Conservation (phyloP, 2,329 filamentous ascomycete species). For the Emmonsia crescens region DNA sequence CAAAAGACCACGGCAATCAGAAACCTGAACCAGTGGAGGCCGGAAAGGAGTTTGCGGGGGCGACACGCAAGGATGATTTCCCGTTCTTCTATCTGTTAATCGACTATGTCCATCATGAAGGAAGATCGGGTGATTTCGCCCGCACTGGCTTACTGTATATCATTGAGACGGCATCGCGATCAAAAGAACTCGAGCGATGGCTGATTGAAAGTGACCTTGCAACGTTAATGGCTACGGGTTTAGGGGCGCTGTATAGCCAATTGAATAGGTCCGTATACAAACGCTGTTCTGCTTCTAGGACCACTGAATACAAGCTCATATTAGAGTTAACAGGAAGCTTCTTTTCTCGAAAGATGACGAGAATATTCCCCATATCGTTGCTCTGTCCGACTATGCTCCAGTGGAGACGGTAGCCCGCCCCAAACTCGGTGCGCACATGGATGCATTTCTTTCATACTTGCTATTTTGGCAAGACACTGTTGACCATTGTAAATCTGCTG, state of each 20-base stretch:
- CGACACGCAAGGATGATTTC: conserved; percentile 83
- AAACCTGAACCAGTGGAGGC: conserved; percentile 30
- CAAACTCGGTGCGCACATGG: conserved; percentile 77
- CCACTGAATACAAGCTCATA: background rate
- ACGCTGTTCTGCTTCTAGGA: conserved; percentile 43
- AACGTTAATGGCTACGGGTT: conserved; percentile 89
- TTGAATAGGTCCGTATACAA: conserved; percentile 40
- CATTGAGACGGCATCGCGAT: conserved; percentile 82
- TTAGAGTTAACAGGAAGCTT: conserved; percentile 49
- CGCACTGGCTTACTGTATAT: conserved; percentile 89
- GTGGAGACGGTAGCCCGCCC: conserved; percentile 61
- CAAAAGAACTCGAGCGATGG: conserved; percentile 79
- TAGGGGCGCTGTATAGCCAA: conserved; percentile 67
- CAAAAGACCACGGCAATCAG: conserved; percentile 34
- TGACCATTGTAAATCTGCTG: conserved; percentile 83
- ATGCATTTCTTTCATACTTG: conserved; percentile 88
- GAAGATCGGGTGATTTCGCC: conserved; percentile 89
- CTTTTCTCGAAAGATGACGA: conserved; percentile 70
- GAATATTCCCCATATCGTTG: conserved; percentile 65
- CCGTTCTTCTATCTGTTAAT: conserved; percentile 91
- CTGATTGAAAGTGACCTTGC: conserved; percentile 94
- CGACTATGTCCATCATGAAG: conserved; percentile 93
- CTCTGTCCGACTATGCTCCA: conserved; percentile 77
- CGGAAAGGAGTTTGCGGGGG: conserved; percentile 63
- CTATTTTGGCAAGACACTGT: conserved; percentile 97